These are phyloP conservation scores for Cordyceps fumosorosea DNA, from an alignment of 2,329 filamentous ascomycete species.

Conservation along the genomic window DNA sequence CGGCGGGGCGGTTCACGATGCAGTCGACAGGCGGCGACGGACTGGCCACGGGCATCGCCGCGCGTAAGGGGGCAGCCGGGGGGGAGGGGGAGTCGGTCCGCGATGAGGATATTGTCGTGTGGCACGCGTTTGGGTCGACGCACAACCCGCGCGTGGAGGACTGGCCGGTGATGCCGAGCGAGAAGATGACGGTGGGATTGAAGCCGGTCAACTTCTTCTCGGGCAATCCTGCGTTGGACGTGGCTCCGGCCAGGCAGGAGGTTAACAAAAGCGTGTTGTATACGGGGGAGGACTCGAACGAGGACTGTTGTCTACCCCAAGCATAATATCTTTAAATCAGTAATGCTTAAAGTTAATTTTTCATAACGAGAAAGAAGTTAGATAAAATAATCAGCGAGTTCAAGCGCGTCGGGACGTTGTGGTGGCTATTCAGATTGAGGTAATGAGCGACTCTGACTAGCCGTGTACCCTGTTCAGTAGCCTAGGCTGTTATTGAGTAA, in stretches of 20 bases:
- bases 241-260: constrained; percentile 34
- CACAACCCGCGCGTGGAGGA: constrained; percentile 61
- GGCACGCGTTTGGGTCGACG: constrained; percentile 54
- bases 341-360: too few species aligned
- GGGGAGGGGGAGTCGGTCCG: constrained; percentile 30
- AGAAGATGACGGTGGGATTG: constrained; percentile 44
- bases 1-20: constrained; percentile 37
- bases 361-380: too few species aligned
- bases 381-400: too few species aligned
- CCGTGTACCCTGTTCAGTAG: too few species aligned
- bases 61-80: constrained; percentile 19
- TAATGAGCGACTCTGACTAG: too few species aligned
- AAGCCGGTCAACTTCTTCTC: constrained; percentile 50
- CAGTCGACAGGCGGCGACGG: constrained; percentile 39
- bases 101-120: constrained; percentile 49
- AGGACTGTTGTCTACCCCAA: background rate
- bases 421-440: too few species aligned
- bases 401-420: too few species aligned
- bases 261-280: constrained; percentile 27
- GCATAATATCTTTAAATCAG: too few species aligned
- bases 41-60: constrained; percentile 25
- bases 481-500: too few species aligned
- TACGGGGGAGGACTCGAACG: background rate
- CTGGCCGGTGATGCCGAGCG: constrained; percentile 63
- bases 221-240: constrained; percentile 44